phyloP scores from a whole-genome alignment of 305 asterid species.

The Galium porrigens region DNA sequence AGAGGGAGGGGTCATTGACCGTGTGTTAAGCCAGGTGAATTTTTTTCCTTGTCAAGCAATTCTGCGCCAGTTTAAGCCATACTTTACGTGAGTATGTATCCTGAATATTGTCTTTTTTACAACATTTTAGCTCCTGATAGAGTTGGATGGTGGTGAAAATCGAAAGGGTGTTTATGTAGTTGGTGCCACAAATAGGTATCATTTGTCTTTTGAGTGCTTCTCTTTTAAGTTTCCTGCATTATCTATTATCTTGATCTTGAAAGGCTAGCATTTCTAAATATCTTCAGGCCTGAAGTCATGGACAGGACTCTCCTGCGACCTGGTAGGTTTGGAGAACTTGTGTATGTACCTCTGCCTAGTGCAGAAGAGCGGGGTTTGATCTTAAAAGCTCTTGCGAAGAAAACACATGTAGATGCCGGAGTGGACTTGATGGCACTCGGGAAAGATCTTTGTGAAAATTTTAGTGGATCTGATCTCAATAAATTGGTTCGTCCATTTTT shows the following conservation, averaged over 20 bases:
- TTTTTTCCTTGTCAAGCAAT: not conserved
- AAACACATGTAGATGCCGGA: constrained; percentile 39
- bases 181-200: constrained; percentile 85
- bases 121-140: constrained; percentile 51
- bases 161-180: constrained; percentile 62
- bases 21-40: constrained; percentile 49
- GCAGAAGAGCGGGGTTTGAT: constrained; percentile 76
- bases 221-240: not conserved
- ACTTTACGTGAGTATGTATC: constrained; percentile 3
- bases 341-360: constrained; percentile 73
- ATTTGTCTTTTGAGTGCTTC: constrained; percentile 3
- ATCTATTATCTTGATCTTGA: constrained; percentile 6
- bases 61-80: not conserved
- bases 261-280: constrained; percentile 5
- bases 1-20: constrained; percentile 74
- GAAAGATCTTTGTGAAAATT: constrained; percentile 39
- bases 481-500: constrained; percentile 35
- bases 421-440: constrained; percentile 63
- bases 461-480: constrained; percentile 77
- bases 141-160: constrained; percentile 63
- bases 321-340: constrained; percentile 60
- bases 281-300: constrained; percentile 61
- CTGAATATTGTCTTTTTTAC: not conserved
- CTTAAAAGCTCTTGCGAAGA: constrained; percentile 51
- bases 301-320: constrained; percentile 63